These are phyloP conservation scores for Ganoderma meredithae DNA, from an alignment of 1,284 basidiomycete species.

Conservation along the genomic window DNA sequence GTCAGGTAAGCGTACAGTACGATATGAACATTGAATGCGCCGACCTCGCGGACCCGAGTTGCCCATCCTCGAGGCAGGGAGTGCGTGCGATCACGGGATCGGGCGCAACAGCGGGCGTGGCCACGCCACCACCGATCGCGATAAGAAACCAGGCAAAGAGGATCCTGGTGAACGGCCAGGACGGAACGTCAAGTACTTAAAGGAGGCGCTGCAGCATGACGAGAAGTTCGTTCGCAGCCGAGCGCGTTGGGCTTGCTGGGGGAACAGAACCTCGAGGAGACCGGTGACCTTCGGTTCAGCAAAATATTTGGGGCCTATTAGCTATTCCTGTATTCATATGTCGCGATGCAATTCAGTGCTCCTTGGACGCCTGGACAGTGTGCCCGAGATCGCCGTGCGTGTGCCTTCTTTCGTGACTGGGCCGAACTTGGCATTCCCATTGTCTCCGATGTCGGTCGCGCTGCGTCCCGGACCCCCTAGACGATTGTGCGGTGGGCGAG, in stretches of 20 bases:
- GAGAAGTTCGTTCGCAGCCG: neutral
- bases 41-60: neutral
- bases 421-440: constrained; percentile 12
- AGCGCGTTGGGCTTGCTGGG: neutral
- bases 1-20: neutral
- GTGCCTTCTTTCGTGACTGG: constrained; percentile 20
- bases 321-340: constrained; percentile 1
- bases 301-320: neutral
- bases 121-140: neutral
- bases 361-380: neutral
- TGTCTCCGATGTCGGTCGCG: constrained; percentile 5
- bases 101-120: neutral
- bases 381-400: constrained; percentile 20
- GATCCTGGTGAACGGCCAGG: neutral
- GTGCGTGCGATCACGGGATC: neutral
- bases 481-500: neutral
- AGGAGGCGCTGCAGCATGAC: neutral
- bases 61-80: neutral
- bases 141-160: neutral
- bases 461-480: neutral
- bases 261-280: neutral
- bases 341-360: neutral
- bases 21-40: constrained; percentile 7
- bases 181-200: neutral
- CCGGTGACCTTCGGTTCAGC: neutral